Evolutionary conservation across 495 filamentous ascomycete species (phyloP), one percentile per base, ranked within the genome.

Genomic region (Chaetomidium leptoderma): DNA sequence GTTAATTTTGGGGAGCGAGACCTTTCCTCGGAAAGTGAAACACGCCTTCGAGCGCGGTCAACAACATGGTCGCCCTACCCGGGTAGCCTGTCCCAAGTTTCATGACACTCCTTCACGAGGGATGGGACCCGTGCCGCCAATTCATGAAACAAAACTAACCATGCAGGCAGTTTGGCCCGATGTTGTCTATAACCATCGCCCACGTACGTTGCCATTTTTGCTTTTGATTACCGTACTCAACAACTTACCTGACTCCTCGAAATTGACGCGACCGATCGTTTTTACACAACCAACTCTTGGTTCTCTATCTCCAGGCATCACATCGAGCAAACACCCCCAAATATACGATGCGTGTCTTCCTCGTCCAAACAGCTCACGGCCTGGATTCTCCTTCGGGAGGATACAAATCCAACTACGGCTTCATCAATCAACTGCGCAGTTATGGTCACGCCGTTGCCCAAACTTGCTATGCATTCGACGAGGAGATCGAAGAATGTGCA

Each of bases 361-460:
- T 69, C 17, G 62, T 67, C 3, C 66, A 69, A 56, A 69, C 66
- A 1, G 66, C 66, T 3, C 61, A 66, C n/a, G 66, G 66, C 35
- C 43, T 69, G 30, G 49, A 54, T 11, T 59, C 66, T 27, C 66
- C 66, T 16, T 67, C 66, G 14, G 66, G 66, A 33, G 66, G 66
- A 2, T 69, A 60, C 57, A 66, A 63, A 48, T 56, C 64, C 9
- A 69, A 69, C 49, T 21, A 60, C 35, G 55, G 46, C 39, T 52
- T 69, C 11, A 59, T 69, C 5, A 62, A 54, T 19, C 47, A 59
- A n/a, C 52, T 69, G 11, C 23, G 48, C 32, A 30, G 27, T 5
- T 16, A 42, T 2, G 62, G 62, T 0, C 64, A 66, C 21, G 49
- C 35, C 1, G 40, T 46, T 2, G 64, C 66, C n/a, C 64, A 69